Percentiles rank a stretch among this genome's conserved stretches.
Conservation (phyloP, 2,329 filamentous ascomycete species). For the Calycina herbarum region DNA sequence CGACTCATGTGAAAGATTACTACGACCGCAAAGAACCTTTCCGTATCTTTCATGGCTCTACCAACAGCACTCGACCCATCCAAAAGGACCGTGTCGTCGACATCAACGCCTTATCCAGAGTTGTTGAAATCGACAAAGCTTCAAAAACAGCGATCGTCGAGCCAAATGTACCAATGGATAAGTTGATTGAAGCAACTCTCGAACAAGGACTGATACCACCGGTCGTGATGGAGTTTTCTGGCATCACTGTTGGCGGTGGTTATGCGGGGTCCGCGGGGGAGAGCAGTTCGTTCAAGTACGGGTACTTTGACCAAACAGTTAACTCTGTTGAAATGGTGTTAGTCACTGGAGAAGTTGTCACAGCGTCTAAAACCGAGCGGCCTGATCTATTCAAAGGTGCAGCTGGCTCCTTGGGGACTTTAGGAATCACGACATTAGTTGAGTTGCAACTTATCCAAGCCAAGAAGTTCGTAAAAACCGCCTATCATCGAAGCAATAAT, state of each 20-base stretch:
- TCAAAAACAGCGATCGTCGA: constrained; percentile 53
- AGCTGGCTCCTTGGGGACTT: constrained; percentile 55
- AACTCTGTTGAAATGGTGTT: constrained; percentile 42
- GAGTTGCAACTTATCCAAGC: constrained; percentile 55
- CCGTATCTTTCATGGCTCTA: constrained; percentile 54
- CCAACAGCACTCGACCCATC: constrained; percentile 46
- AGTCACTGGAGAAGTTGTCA: constrained; percentile 48
- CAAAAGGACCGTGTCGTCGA: constrained; percentile 39
- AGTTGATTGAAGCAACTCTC: constrained; percentile 55
- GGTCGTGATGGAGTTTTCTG: constrained; percentile 68
- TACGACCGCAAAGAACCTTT: constrained; percentile 47
- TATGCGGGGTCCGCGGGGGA: constrained; percentile 65
- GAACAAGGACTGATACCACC: constrained; percentile 54
- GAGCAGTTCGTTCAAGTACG: constrained; percentile 62
- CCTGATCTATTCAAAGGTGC: constrained; percentile 48
- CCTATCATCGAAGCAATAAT: constrained; percentile 44
- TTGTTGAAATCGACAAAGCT: constrained; percentile 42
- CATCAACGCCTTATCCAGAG: constrained; percentile 44
- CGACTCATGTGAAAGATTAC: constrained; percentile 46
- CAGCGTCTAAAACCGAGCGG: constrained; percentile 44
- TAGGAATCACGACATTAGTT: constrained; percentile 58
- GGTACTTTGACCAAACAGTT: constrained; percentile 62
- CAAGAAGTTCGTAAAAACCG: constrained; percentile 51
- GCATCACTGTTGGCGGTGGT: constrained; percentile 64
- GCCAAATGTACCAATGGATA: constrained; percentile 67